Base-by-base conservation (phyloP, 1,139 yeast species). In the Kurtzmaniella natalensis region DNA sequence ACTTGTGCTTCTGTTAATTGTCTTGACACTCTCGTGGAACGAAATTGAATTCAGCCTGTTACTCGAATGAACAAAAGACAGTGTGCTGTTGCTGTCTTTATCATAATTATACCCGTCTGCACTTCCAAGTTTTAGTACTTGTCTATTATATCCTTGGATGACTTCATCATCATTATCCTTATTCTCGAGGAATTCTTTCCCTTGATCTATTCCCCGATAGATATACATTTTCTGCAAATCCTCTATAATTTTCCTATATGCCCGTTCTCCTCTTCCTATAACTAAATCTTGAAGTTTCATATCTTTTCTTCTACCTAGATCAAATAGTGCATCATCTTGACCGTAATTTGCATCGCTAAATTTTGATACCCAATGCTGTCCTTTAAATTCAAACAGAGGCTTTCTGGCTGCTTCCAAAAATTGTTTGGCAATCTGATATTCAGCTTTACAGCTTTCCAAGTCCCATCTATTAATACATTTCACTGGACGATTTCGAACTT, bases 401-500 rank as follows among this genome's bases (percentile, higher is more conserved):
- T 22, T 17, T 5, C 23, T 14, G 3, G 28, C 21, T 13, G 11
- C 22, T 4, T 16, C 13, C 22, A 30, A 20, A 28, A 34, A 36
- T 26, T 21, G 27, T 7, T 35, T 36, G 1, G 51, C 52, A 36
- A 53, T 46, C n/a, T 47, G 41, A 16, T 50, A 34, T 38, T 64
- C 70, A 11, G 48, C 37, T 13, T 49, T 42, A 39, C 70, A 63
- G n/a, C 57, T 60, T 1, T 47, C 46, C 19, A 61, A 39, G 13
- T 50, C 46, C 72, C 72, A 66, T 31, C 70, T 45, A 38, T 64
- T 53, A 11, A 65, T 53, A 1, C 51, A 45, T 9, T 36, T 35
- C 0, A 62, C 50, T 1, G 54, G 55, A 17, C 60, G 36, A 1
- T 43, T 38, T 8, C 43, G 16, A 2, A 48, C 26, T 9, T 36